phyloP scores from a whole-genome alignment of 495 filamentous ascomycete species.

The Aspergillus nanangensis region DNA sequence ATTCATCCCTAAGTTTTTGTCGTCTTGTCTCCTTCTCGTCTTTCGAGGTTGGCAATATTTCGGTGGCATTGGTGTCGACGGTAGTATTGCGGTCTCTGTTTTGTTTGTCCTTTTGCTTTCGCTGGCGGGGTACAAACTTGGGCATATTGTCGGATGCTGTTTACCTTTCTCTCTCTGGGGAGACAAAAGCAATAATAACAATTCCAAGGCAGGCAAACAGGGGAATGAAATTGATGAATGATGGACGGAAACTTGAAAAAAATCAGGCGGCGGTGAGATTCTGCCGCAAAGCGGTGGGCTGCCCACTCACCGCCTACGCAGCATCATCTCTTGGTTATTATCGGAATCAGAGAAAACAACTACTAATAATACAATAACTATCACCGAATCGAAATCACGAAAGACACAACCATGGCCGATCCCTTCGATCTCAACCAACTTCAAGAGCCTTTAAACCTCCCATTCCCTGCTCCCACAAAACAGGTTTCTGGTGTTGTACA shows the following conservation, averaged over 20 bases:
- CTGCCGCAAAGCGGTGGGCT: slow-evolving; percentile 12
- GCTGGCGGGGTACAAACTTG: slow-evolving; percentile 72
- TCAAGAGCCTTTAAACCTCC: slow-evolving; percentile 35
- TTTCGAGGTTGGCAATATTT: slow-evolving; percentile 64
- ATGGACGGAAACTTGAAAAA: slow-evolving; percentile 11
- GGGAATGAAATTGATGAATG: not conserved
- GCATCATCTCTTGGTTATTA: not conserved
- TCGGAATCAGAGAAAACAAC: too few relatives aligned
- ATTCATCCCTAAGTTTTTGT: slow-evolving; percentile 61
- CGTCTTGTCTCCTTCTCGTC: slow-evolving; percentile 65
- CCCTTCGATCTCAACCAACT: slow-evolving; percentile 21
- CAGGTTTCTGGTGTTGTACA: slow-evolving; percentile 59
- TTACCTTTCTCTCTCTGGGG: slow-evolving; percentile 5
- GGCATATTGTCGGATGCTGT: slow-evolving; percentile 56
- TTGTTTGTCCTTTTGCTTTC: slow-evolving; percentile 62
- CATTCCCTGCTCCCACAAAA: slow-evolving; percentile 76
- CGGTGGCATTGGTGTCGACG: slow-evolving; percentile 64
- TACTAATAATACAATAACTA: too few relatives aligned
- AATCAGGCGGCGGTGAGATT: slow-evolving; percentile 14
- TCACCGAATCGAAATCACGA: too few relatives aligned
- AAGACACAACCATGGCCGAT: slow-evolving; percentile 32
- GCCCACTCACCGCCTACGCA: slow-evolving; percentile 11
- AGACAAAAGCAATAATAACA: slow-evolving; percentile 5
- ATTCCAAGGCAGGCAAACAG: not conserved
- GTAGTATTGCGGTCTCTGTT: slow-evolving; percentile 30